These are phyloP conservation scores for Punctularia strigosozonata DNA, from an alignment of 768 basidiomycete species.

Conservation along the genomic window DNA sequence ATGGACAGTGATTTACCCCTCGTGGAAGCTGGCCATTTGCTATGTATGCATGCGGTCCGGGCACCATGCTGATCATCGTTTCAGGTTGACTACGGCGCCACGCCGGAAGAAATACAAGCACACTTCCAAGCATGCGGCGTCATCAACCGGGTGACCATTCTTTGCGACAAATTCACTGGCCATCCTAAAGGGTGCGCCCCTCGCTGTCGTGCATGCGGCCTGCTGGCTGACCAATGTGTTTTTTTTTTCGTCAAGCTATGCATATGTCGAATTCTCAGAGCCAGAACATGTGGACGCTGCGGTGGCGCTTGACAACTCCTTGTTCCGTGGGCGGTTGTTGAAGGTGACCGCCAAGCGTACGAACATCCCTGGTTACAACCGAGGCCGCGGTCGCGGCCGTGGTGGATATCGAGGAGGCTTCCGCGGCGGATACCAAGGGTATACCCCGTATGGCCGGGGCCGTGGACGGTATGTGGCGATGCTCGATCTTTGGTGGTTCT, in stretches of 20 bases:
- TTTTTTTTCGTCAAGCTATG: constrained; percentile 48
- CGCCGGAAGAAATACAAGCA: constrained; percentile 95
- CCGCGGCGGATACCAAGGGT: constrained; percentile 52
- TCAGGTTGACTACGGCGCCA: constrained; percentile 94
- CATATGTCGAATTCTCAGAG: constrained; percentile 98
- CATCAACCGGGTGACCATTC: constrained; percentile 97
- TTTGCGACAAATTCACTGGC: constrained; percentile 99
- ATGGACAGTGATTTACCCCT: too few relatives aligned
- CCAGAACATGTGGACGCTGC: constrained; percentile 85
- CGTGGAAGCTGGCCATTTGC: too few relatives aligned
- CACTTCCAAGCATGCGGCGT: constrained; percentile 97
- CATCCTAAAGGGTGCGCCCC: constrained; percentile 87
- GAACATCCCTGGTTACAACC: constrained; percentile 86
- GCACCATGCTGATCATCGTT: background rate
- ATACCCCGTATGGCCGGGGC: constrained; percentile 48
- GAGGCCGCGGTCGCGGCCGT: constrained; percentile 66
- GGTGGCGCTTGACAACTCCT: constrained; percentile 87
- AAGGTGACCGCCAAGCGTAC: constrained; percentile 95
- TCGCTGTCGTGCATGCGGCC: constrained; percentile 1
- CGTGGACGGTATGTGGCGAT: constrained; percentile 57
- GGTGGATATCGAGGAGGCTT: constrained; percentile 21
- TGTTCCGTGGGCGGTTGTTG: constrained; percentile 87
- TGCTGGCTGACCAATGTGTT: constrained; percentile 4
- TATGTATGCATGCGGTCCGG: too few relatives aligned
- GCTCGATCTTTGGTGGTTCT: too few relatives aligned